Conservation (phyloP, 768 basidiomycete species). For the Postia placenta region DNA sequence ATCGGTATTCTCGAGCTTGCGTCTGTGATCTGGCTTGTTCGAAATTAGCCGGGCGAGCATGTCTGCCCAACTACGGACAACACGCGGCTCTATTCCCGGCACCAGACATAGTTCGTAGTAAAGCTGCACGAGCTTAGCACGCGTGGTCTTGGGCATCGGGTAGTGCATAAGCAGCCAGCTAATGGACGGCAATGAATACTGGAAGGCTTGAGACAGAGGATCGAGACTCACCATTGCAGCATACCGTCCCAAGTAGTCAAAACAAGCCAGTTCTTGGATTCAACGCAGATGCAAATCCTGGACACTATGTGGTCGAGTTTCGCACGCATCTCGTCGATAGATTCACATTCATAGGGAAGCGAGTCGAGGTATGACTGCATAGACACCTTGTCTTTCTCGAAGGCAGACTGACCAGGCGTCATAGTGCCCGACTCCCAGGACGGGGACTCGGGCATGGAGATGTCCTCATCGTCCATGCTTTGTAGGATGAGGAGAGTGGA, state of each 20-base stretch:
- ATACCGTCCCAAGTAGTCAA: slow-evolving; percentile 75
- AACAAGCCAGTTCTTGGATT: slow-evolving; percentile 68
- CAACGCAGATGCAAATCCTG: slow-evolving; percentile 65
- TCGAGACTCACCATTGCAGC: slow-evolving; percentile 58
- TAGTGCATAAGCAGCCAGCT: slow-evolving; percentile 84
- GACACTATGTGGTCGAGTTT: slow-evolving; percentile 65
- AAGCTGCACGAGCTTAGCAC: slow-evolving; percentile 65
- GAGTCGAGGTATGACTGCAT: slow-evolving; percentile 63
- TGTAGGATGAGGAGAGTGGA: slow-evolving; percentile 6
- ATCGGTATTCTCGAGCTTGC: slow-evolving; percentile 62
- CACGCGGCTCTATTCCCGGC: slow-evolving; percentile 69
- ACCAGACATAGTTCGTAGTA: slow-evolving; percentile 77
- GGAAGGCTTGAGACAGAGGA: slow-evolving; percentile 2
- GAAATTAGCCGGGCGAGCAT: slow-evolving; percentile 69
- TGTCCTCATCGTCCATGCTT: slow-evolving; percentile 56
- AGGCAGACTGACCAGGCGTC: slow-evolving; percentile 25
- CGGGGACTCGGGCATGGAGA: slow-evolving; percentile 41
- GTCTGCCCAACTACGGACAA: slow-evolving; percentile 71
- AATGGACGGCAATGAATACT: neutral
- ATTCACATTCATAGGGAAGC: slow-evolving; percentile 70
- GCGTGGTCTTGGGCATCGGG: slow-evolving; percentile 61
- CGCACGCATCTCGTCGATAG: slow-evolving; percentile 62
- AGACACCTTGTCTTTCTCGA: slow-evolving; percentile 54
- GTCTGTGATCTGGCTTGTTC: slow-evolving; percentile 56
- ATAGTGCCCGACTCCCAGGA: slow-evolving; percentile 23